A percentile compares a stretch with the other conserved stretches of the same genome.
These are phyloP conservation scores for Psilocybe mexicana DNA, from an alignment of 1,284 basidiomycete genomes.

Conservation along the genomic window DNA sequence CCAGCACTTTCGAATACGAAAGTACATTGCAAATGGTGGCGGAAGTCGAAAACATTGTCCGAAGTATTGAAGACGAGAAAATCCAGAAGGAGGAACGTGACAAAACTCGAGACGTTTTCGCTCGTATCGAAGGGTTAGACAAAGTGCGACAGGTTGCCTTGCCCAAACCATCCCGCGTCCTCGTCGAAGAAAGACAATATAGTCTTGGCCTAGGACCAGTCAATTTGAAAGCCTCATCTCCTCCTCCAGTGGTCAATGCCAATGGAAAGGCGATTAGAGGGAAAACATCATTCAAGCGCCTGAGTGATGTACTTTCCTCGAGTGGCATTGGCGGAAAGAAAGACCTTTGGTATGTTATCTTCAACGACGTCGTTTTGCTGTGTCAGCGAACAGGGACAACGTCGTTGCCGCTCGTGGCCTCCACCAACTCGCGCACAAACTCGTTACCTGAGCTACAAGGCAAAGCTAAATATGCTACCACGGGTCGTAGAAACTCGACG, in stretches of 20 bases:
- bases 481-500: conserved; percentile 69
- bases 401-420: conserved; percentile 77
- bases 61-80: conserved; percentile 97
- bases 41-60: conserved; percentile 93
- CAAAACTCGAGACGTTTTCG: conserved; percentile 91
- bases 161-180: conserved; percentile 84
- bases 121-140: conserved; percentile 93
- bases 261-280: conserved; percentile 63
- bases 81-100: conserved; percentile 94
- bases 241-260: conserved; percentile 52
- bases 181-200: conserved; percentile 81
- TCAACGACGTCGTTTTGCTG: conserved; percentile 92
- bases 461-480: conserved; percentile 78
- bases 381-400: conserved; percentile 92
- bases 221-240: conserved; percentile 45
- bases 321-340: conserved; percentile 71
- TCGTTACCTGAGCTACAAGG: conserved; percentile 79
- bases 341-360: conserved; percentile 92
- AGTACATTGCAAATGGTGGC: conserved; percentile 95
- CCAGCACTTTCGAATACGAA: conserved; percentile 96
- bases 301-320: conserved; percentile 76
- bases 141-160: conserved; percentile 85
- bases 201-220: conserved; percentile 30
- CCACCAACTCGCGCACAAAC: conserved; percentile 66
- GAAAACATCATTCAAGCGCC: conserved; percentile 80